These are phyloP conservation scores for Beta vulgaris DNA, from an alignment of 148 eudicot genomes.

Conservation along the genomic window DNA sequence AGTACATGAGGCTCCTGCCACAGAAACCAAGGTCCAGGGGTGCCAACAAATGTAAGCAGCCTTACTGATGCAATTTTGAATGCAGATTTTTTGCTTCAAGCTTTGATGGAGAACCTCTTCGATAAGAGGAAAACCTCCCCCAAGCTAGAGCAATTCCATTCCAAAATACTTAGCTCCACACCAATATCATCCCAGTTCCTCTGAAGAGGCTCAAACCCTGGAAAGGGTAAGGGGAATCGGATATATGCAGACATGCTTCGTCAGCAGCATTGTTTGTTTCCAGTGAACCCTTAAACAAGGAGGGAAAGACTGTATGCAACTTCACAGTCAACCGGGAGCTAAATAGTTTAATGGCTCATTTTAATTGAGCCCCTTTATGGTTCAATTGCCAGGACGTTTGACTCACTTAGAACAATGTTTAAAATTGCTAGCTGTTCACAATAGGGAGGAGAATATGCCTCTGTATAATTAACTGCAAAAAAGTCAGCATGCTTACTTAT, in stretches of 20 bases:
- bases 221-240: not conserved
- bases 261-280: not conserved
- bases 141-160: not conserved
- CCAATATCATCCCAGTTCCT: not conserved
- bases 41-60: not conserved
- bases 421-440: not conserved
- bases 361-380: not conserved
- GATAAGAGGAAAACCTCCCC: not conserved
- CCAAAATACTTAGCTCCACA: not conserved
- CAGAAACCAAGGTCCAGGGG: not conserved
- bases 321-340: not conserved
- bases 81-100: not conserved
- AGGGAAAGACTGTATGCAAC: not conserved
- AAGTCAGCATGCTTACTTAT: slow-evolving; percentile 10
- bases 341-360: not conserved
- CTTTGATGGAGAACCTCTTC: not conserved
- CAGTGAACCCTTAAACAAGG: not conserved
- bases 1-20: not conserved
- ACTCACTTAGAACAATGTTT: not conserved
- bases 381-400: not conserved
- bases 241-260: not conserved
- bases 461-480: not conserved
- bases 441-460: not conserved
- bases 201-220: not conserved
- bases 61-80: not conserved